Evolutionary conservation across 345 rosid genomes (phyloP).

Genomic region (Punica granatum): DNA sequence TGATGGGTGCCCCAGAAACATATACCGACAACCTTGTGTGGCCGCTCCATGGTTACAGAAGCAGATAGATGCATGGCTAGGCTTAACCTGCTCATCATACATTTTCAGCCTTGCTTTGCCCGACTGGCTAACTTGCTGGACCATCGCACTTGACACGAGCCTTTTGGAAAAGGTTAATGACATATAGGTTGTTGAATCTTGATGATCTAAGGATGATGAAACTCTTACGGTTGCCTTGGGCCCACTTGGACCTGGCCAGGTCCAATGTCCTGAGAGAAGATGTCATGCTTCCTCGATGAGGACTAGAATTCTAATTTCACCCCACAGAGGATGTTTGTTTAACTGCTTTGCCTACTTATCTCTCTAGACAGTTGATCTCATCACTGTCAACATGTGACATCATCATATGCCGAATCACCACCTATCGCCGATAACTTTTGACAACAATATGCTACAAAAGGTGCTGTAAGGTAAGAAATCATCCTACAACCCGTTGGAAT

Average conservation of each 20-base stretch:
- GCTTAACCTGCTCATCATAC: no score
- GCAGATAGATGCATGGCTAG: no score
- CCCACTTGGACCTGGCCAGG: background rate
- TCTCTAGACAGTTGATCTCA: background rate
- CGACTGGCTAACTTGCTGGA: no score
- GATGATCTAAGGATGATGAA: background rate
- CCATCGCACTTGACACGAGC: background rate
- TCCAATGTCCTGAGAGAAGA: background rate
- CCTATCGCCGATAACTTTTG: no score
- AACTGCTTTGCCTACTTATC: background rate
- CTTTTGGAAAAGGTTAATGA: background rate
- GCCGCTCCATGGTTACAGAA: background rate
- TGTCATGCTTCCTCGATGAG: background rate
- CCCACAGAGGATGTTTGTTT: background rate
- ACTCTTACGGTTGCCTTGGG: background rate
- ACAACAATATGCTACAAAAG: no score
- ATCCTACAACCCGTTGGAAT: no score
- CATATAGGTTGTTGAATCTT: background rate
- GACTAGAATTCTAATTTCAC: background rate
- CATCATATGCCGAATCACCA: background rate
- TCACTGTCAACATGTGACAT: background rate
- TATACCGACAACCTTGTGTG: no score
- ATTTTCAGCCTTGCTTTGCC: no score
- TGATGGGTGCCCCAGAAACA: background rate
- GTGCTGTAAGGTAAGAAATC: no score